Conservation (phyloP, 257 asterid species). For the Solanum lycopersicoides region DNA sequence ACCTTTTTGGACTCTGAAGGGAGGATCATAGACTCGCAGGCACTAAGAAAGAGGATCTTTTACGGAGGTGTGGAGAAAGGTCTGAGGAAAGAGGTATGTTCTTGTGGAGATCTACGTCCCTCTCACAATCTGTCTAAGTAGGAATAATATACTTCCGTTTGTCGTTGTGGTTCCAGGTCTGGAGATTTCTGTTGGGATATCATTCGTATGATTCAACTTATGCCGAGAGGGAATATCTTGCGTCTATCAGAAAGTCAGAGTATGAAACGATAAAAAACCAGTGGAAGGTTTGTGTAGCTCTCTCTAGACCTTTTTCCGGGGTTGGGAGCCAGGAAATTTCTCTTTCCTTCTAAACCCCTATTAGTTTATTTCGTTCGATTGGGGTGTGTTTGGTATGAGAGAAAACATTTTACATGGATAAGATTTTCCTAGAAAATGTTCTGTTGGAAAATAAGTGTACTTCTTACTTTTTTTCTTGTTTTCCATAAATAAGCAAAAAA, state of each 20-base stretch:
- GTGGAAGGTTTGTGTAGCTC: conserved; percentile 70
- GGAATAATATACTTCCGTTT: background rate
- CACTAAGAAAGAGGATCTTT: conserved; percentile 71
- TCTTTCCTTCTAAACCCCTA: background rate
- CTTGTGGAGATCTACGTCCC: background rate
- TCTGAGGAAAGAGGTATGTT: conserved; percentile 69
- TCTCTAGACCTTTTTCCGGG: background rate
- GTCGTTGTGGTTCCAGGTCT: conserved; percentile 43
- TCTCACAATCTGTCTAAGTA: background rate
- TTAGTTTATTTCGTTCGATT: conserved; percentile 2
- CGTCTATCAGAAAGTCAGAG: conserved; percentile 59
- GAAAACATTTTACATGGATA: background rate
- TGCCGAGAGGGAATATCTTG: conserved; percentile 82
- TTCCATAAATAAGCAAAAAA: background rate
- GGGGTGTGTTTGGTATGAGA: background rate
- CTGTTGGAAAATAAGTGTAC: background rate
- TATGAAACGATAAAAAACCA: conserved; percentile 80
- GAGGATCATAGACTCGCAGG: conserved; percentile 52
- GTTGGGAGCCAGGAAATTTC: background rate
- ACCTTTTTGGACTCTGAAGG: conserved; percentile 92
- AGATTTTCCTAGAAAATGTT: background rate
- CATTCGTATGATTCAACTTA: conserved; percentile 74
- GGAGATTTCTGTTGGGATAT: conserved; percentile 81
- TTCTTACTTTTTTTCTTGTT: background rate
- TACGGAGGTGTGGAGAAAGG: conserved; percentile 82